Conservation (phyloP, 2,329 filamentous ascomycete genomes). For the Diaporthe amygdali region DNA sequence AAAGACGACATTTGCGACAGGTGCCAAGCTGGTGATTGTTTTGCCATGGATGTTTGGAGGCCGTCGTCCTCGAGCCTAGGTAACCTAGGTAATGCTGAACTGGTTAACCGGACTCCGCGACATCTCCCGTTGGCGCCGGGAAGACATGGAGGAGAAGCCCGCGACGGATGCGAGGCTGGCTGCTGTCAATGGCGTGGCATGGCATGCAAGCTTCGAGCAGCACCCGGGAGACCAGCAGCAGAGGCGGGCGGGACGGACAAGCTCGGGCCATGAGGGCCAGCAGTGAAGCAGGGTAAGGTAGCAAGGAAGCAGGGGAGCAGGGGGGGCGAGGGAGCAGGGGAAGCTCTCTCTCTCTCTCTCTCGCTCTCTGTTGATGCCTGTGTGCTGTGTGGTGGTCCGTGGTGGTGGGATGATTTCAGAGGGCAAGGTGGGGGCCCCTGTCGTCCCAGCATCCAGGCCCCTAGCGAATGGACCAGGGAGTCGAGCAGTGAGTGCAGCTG, state of each 20-base stretch:
- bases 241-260: not conserved
- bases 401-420: conserved; percentile 8
- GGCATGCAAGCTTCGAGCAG: conserved; percentile 7
- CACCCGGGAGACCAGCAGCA: not conserved
- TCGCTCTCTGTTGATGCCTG: not conserved
- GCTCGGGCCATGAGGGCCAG: not conserved
- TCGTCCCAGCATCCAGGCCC: not conserved
- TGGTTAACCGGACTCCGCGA: conserved; percentile 12
- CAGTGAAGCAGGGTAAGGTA: not conserved
- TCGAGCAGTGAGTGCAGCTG: not conserved
- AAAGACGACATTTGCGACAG: not conserved
- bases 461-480: not conserved
- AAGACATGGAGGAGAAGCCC: not conserved
- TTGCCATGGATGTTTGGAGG: not conserved
- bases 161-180: not conserved
- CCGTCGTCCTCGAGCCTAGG: not conserved
- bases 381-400: too few relatives aligned
- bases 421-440: conserved; percentile 12
- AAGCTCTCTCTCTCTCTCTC: too few relatives aligned
- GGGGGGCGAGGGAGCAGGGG: not conserved
- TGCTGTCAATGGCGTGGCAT: not conserved
- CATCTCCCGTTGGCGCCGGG: not conserved
- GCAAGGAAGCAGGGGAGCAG: not conserved
- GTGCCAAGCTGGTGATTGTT: not conserved
- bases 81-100: not conserved